phyloP scores from a whole-genome alignment of 306 rosid genomes.

The Gastrolobium villosum region DNA sequence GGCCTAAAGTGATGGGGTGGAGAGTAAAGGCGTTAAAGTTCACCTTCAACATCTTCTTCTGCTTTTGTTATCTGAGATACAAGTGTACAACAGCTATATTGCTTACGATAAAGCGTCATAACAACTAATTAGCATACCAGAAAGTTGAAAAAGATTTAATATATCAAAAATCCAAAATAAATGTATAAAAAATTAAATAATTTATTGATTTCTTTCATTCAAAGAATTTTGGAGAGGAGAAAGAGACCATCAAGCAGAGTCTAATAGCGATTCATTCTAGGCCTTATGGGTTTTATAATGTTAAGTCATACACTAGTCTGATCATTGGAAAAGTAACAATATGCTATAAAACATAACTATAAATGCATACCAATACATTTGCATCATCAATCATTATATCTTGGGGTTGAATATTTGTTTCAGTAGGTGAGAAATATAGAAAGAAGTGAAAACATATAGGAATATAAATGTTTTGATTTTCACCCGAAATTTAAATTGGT shows the following conservation, averaged over 20 bases:
- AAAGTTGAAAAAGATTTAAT: too few relatives aligned
- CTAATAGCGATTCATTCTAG: too few relatives aligned
- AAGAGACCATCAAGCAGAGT: too few relatives aligned
- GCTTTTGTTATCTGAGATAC: too few relatives aligned
- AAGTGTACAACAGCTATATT: too few relatives aligned
- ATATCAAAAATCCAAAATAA: too few relatives aligned
- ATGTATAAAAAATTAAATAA: too few relatives aligned
- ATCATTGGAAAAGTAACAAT: constrained; percentile 3
- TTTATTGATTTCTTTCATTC: too few relatives aligned
- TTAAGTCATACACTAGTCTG: constrained; percentile 3
- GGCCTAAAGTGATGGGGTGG: neutral
- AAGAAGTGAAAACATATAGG: neutral
- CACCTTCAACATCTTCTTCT: neutral
- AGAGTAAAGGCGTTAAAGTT: constrained; percentile 8
- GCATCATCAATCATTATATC: neutral
- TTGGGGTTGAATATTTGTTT: too few relatives aligned
- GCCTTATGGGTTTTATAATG: neutral
- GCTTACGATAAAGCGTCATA: too few relatives aligned
- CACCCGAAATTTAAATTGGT: neutral
- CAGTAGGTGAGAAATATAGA: neutral
- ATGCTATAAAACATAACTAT: neutral
- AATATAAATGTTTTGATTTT: neutral
- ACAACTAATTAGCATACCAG: too few relatives aligned
- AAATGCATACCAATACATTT: neutral
- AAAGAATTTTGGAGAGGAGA: too few relatives aligned